Base-by-base conservation (phyloP, 306 rosid species). In the Lotus japonicus region DNA sequence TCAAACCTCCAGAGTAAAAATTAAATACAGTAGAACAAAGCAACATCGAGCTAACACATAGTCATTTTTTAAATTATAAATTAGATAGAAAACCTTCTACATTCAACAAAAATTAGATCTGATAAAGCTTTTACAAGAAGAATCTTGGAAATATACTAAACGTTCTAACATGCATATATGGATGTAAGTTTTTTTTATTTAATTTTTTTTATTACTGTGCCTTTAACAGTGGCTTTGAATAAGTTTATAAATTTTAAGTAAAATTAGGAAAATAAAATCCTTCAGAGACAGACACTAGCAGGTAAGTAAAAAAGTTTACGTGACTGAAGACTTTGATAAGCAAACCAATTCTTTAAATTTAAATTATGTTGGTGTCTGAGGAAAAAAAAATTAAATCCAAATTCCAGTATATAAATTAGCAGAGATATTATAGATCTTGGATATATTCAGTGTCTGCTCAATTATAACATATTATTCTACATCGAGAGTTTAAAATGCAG, bases 1-100 rank as follows among this genome's bases (percentile, higher is more conserved):
- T 58, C 66, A 59, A 46, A 59, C 28, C 68, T 42, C 62, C 11
- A 15, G 12, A 41, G 44, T 51, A 55, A 70, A 65, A 36, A 45
- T 31, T n/a, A 64, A 73, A 59, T 14, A 38, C 50, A 62, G 21
- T 38, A 58, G 42, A 70, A 58, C 60, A 9, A 52, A 48, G 56
- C 50, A 72, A 48, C 54, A 56, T 33, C 73, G 48, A 55, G 52
- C 43, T 17, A 72, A 38, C 6, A n/a, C 4, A 19, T 6, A 79
- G 12, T 42, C 61, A 45, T 12, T 49, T 36, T 48, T 35, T 39
- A 46, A 23, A 21, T 57, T 62, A 26, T 26, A 26, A 26, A 26
- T 26, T 26, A 26, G 31, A 26, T 2, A 26, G 31, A 26, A 26
- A 26, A 26, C 31, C 31, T 26, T 26, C 31, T 26, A 26, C 31